These are phyloP conservation scores for Crassisporium funariophilum DNA, from an alignment of 768 basidiomycete species.

Conservation along the genomic window DNA sequence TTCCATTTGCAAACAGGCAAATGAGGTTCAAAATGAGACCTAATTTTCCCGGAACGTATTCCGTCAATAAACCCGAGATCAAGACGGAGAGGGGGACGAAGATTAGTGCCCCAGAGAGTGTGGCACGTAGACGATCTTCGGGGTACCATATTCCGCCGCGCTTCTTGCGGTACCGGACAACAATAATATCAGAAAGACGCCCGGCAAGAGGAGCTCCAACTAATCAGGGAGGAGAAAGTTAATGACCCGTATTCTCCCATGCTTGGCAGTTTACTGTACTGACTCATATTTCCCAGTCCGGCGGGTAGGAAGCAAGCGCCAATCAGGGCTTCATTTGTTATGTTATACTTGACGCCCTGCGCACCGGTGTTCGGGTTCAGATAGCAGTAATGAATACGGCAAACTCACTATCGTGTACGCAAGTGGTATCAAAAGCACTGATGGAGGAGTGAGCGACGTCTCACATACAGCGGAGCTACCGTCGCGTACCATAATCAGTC, in stretches of 20 bases:
- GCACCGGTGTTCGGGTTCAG: neutral
- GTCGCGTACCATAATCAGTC: conserved; percentile 43
- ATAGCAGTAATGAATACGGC: neutral
- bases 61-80: conserved; percentile 47
- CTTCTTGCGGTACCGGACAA: conserved; percentile 48
- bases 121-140: conserved; percentile 65
- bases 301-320: conserved; percentile 62
- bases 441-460: conserved; percentile 23
- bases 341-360: conserved; percentile 59
- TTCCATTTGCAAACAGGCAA: conserved; percentile 64
- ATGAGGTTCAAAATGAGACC: conserved; percentile 55
- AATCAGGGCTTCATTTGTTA: conserved; percentile 57
- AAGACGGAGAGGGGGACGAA: conserved; percentile 58
- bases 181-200: conserved; percentile 53
- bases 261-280: conserved; percentile 19
- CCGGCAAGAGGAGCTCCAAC: conserved; percentile 66
- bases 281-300: conserved; percentile 64
- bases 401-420: conserved; percentile 67
- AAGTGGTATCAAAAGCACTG: conserved; percentile 60
- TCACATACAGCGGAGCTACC: neutral
- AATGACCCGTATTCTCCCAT: too few species aligned
- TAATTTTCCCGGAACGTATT: conserved; percentile 47
- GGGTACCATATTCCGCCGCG: conserved; percentile 64
- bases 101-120: conserved; percentile 45
- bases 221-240: conserved; percentile 20